Percentiles rank a stretch among this genome's conserved stretches.
phyloP scores from a whole-genome alignment of 441 rosid species.

The Flueggea neowawraea region DNA sequence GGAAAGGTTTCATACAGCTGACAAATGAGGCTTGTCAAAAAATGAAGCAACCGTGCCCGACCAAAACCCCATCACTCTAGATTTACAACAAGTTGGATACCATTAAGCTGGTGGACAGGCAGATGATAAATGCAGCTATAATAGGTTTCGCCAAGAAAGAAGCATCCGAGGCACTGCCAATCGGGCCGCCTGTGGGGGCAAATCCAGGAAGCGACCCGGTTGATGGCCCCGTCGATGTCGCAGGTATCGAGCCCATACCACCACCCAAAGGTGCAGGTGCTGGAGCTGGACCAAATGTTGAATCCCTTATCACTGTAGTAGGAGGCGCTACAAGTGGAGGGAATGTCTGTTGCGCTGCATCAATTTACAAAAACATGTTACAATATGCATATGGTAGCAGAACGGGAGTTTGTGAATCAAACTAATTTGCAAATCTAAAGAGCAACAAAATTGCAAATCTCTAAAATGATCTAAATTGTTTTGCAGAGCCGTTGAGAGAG shows the following conservation, averaged over 20 bases:
- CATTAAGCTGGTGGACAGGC: conserved; percentile 29
- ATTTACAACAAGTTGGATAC: conserved; percentile 30
- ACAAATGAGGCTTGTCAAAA: conserved; percentile 12
- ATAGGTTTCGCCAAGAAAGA: conserved; percentile 27
- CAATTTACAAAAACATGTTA: conserved; percentile 6
- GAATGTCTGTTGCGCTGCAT: conserved; percentile 69
- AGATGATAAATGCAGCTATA: conserved; percentile 22
- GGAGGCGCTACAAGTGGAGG: conserved; percentile 81
- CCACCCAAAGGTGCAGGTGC: conserved; percentile 56
- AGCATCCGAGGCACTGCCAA: conserved; percentile 49
- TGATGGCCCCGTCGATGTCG: conserved; percentile 41
- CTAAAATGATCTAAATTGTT: no score
- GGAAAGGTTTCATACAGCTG: conserved; percentile 26
- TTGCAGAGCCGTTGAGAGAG: no score
- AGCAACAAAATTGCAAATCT: no score
- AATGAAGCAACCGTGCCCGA: conserved; percentile 14
- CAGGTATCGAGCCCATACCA: conserved; percentile 39
- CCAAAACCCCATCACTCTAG: conserved; percentile 20
- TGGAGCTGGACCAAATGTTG: conserved; percentile 44
- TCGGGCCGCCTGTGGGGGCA: conserved; percentile 52
- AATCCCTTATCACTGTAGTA: conserved; percentile 45
- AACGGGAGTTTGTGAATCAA: no score
- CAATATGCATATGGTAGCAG: not conserved
- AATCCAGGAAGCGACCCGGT: conserved; percentile 58
- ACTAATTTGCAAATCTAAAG: no score